Percentiles rank a stretch among this genome's conserved stretches.
Evolutionary conservation across 2,329 filamentous ascomycete species (phyloP).

Genomic region (Diaporthe citriasiana): DNA sequence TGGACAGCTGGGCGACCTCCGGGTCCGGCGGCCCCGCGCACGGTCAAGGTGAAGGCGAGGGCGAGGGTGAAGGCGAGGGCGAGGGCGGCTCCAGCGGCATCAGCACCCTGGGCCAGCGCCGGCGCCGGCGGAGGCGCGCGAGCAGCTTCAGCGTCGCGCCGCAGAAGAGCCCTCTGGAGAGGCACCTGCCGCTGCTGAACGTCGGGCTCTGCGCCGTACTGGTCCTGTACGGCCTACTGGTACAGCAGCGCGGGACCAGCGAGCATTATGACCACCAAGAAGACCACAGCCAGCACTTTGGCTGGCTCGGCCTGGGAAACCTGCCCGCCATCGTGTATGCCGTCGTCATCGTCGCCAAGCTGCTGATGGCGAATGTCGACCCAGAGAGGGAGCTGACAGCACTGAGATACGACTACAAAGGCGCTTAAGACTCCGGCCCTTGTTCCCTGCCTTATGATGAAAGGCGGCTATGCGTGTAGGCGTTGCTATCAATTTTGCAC

Average conservation of each 20-base stretch:
- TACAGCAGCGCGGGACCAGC: slow-evolving; percentile 49
- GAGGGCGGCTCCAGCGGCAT: slow-evolving; percentile 32
- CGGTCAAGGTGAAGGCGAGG: background rate
- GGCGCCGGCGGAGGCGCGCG: slow-evolving; percentile 32
- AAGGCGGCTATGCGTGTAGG: background rate
- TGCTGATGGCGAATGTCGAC: slow-evolving; percentile 78
- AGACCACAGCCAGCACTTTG: slow-evolving; percentile 24
- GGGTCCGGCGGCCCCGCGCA: slow-evolving; percentile 44
- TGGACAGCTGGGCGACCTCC: slow-evolving; percentile 61
- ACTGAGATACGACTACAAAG: slow-evolving; percentile 77
- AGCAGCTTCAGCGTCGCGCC: slow-evolving; percentile 45
- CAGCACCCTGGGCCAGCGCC: slow-evolving; percentile 34
- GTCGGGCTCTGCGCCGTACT: slow-evolving; percentile 68
- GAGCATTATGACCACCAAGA: background rate
- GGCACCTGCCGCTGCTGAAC: slow-evolving; percentile 73
- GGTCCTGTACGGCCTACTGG: slow-evolving; percentile 58
- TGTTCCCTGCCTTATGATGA: background rate
- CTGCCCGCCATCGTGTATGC: slow-evolving; percentile 72
- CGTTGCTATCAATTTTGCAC: background rate
- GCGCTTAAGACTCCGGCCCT: slow-evolving; percentile 61
- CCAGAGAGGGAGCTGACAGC: slow-evolving; percentile 73
- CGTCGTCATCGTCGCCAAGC: slow-evolving; percentile 72
- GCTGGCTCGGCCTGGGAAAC: slow-evolving; percentile 55
- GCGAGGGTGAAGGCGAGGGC: background rate
- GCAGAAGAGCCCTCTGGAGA: slow-evolving; percentile 63